phyloP scores from a whole-genome alignment of 1,284 basidiomycete genomes.

The Apiotrichum akiyoshidainum region DNA sequence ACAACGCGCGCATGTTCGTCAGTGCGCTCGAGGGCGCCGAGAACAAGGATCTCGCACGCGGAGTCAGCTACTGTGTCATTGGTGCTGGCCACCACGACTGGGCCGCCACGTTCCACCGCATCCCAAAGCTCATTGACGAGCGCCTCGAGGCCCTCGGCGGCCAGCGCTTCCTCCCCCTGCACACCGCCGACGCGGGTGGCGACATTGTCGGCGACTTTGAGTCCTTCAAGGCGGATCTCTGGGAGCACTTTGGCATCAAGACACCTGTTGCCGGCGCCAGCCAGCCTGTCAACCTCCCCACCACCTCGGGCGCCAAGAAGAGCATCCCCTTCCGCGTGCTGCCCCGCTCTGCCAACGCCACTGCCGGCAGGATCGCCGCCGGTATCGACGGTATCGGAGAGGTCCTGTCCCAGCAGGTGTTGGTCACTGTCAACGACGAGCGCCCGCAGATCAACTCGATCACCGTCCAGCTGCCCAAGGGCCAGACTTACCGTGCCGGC shows the following conservation, averaged over 20 bases:
- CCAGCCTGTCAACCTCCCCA: no score
- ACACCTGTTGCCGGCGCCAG: background rate
- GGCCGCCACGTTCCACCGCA: conserved; percentile 57
- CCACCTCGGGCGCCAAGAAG: background rate
- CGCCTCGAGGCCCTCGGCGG: conserved; percentile 52
- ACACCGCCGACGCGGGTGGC: conserved; percentile 41
- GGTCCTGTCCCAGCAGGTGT: conserved; percentile 18
- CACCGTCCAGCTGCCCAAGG: conserved; percentile 54
- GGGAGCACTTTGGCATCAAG: conserved; percentile 43
- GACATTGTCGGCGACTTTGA: conserved; percentile 57
- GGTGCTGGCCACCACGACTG: conserved; percentile 60
- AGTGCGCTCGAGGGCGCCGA: conserved; percentile 8
- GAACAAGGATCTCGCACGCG: conserved; percentile 29
- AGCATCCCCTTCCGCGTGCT: conserved; percentile 4
- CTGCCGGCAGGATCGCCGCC: conserved; percentile 11
- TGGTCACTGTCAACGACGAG: conserved; percentile 11
- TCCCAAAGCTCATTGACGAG: conserved; percentile 55
- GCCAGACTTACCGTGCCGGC: conserved; percentile 53
- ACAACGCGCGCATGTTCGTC: conserved; percentile 24
- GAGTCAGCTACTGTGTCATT: conserved; percentile 56
- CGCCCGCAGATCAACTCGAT: conserved; percentile 42
- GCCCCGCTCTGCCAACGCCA: conserved; percentile 14
- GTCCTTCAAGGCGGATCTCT: conserved; percentile 53
- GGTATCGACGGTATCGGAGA: conserved; percentile 16
- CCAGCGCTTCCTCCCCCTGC: conserved; percentile 42